A percentile compares a stretch with the other conserved stretches of the same genome.
Conservation (phyloP, 441 rosid genomes). For the Erysimum cheiri region DNA sequence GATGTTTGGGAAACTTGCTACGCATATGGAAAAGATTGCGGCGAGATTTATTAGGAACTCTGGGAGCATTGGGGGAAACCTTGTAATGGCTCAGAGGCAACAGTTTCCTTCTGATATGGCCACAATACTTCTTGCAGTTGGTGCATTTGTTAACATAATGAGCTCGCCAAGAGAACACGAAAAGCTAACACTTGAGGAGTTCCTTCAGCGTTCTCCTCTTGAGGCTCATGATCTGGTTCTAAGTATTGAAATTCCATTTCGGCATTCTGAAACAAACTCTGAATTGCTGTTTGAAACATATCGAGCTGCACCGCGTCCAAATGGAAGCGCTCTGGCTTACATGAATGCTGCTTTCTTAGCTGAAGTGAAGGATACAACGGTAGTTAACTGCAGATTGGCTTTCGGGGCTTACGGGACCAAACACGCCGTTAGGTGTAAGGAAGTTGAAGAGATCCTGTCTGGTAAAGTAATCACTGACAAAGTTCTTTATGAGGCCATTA, state of each 20-base stretch:
- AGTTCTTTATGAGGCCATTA: conserved; percentile 61
- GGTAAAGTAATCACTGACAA: conserved; percentile 56
- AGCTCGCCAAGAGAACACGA: conserved; percentile 37
- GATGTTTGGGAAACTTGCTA: conserved; percentile 60
- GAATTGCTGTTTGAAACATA: conserved; percentile 69
- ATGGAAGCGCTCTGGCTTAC: conserved; percentile 78
- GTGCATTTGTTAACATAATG: conserved; percentile 56
- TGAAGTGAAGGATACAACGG: conserved; percentile 46
- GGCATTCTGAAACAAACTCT: conserved; percentile 36
- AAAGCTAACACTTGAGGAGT: conserved; percentile 62
- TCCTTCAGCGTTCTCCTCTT: conserved; percentile 64
- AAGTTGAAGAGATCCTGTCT: conserved; percentile 63
- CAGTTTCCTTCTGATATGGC: conserved; percentile 85
- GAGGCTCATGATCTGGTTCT: conserved; percentile 57
- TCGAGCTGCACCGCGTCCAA: conserved; percentile 83
- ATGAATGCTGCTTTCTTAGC: conserved; percentile 88
- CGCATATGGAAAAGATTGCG: conserved; percentile 82
- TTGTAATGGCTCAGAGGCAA: conserved; percentile 83
- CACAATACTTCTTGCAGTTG: conserved; percentile 71
- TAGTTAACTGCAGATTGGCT: conserved; percentile 61
- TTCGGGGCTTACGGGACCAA: conserved; percentile 85
- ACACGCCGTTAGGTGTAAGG: conserved; percentile 65
- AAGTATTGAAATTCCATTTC: conserved; percentile 61
- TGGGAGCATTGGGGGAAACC: conserved; percentile 80
- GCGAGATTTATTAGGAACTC: conserved; percentile 64